phyloP scores from a whole-genome alignment of 805 yeast genomes.

The Phaffomyces antillensis region DNA sequence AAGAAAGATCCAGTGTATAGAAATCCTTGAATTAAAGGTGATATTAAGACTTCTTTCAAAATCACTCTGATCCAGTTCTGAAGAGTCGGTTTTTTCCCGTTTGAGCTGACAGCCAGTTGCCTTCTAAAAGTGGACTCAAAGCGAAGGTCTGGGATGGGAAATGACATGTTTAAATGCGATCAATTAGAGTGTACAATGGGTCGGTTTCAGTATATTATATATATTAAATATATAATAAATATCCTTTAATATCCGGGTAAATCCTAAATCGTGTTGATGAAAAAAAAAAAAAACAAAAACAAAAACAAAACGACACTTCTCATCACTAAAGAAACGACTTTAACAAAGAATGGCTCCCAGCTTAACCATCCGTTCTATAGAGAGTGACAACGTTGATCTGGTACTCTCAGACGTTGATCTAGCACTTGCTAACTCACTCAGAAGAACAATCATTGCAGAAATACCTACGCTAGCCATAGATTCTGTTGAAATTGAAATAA shows the following conservation, averaged over 20 bases:
- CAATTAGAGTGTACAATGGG: too few relatives aligned
- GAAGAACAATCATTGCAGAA: slow-evolving; percentile 91
- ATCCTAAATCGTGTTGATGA: background rate
- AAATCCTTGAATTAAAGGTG: slow-evolving; percentile 8
- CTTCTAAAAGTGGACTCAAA: slow-evolving; percentile 7
- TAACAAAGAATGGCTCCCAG: slow-evolving; percentile 2
- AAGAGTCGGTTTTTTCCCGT: background rate
- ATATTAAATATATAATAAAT: too few relatives aligned
- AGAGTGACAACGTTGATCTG: slow-evolving; percentile 83
- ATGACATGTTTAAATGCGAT: background rate
- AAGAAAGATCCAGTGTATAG: slow-evolving; percentile 1
- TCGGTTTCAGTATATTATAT: too few relatives aligned
- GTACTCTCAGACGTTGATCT: slow-evolving; percentile 82
- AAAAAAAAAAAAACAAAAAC: background rate
- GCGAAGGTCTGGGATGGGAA: slow-evolving; percentile 10
- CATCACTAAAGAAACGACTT: background rate
- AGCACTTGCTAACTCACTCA: slow-evolving; percentile 83
- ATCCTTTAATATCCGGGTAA: too few relatives aligned
- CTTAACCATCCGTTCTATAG: slow-evolving; percentile 63
- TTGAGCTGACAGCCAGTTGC: background rate
- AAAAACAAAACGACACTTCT: background rate
- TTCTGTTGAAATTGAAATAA: slow-evolving; percentile 86
- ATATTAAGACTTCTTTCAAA: slow-evolving; percentile 3
- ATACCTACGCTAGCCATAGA: slow-evolving; percentile 97
- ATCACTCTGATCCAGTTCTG: slow-evolving; percentile 1